phyloP scores from a whole-genome alignment of 352 stramenopile genomes.

The Halophytophthora batemanensis region DNA sequence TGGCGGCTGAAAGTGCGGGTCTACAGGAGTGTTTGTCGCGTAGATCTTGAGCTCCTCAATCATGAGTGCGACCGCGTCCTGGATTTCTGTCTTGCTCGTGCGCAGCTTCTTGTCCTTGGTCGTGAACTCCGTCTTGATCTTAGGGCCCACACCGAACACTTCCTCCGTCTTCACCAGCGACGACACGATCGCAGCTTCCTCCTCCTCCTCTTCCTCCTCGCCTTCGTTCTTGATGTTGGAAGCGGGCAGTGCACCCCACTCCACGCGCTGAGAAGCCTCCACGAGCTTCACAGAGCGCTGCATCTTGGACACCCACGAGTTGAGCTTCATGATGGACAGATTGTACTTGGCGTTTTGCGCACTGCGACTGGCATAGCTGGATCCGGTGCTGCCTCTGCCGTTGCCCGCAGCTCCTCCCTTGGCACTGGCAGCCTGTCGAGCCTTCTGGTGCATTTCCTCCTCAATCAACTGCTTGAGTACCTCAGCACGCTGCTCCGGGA shows the following conservation, averaged over 20 bases:
- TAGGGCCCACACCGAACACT: conserved; percentile 54
- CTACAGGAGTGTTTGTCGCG: conserved; percentile 35
- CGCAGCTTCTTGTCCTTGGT: conserved; percentile 69
- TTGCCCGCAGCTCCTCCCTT: background rate
- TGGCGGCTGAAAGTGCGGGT: conserved; percentile 50
- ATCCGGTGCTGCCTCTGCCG: conserved; percentile 5
- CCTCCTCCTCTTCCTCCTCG: conserved; percentile 24
- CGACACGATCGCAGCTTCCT: conserved; percentile 8
- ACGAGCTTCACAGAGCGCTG: conserved; percentile 76
- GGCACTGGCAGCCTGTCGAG: conserved; percentile 7
- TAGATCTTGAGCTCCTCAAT: conserved; percentile 74
- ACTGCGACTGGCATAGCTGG: conserved; percentile 46
- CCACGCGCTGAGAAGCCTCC: conserved; percentile 68
- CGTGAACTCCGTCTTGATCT: conserved; percentile 75
- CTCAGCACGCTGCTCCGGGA: conserved; percentile 59
- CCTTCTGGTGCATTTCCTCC: conserved; percentile 56
- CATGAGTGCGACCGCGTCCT: conserved; percentile 56
- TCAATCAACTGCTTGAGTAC: conserved; percentile 60
- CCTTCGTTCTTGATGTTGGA: conserved; percentile 18
- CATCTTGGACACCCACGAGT: conserved; percentile 66
- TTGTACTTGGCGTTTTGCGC: conserved; percentile 75
- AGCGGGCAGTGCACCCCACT: conserved; percentile 40
- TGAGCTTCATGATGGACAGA: conserved; percentile 73
- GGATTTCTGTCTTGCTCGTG: conserved; percentile 49
- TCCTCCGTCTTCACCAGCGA: conserved; percentile 39